Evolutionary conservation across 768 basidiomycete genomes (phyloP).

Genomic region (Xerocomus potaroensis): DNA sequence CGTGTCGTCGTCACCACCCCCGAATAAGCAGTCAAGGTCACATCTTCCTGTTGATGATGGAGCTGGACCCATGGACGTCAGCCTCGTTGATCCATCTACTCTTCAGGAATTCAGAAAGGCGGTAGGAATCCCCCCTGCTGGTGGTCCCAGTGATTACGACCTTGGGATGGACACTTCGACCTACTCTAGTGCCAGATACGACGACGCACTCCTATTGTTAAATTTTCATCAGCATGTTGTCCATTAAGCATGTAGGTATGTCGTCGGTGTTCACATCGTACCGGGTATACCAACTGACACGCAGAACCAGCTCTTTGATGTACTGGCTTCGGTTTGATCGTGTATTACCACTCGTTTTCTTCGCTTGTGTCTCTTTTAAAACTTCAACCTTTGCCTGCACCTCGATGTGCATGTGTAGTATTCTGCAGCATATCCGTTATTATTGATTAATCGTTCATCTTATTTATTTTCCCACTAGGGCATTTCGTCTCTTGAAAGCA

Average conservation of each 20-base stretch:
- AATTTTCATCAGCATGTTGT: slow-evolving; percentile 68
- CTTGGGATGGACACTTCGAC: slow-evolving; percentile 26
- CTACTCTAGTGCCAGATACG: slow-evolving; percentile 57
- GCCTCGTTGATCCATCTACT: slow-evolving; percentile 37
- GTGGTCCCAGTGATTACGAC: slow-evolving; percentile 23
- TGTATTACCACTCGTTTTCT: slow-evolving; percentile 19
- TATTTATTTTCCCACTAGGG: slow-evolving; percentile 22
- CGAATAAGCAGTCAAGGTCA: slow-evolving; percentile 29
- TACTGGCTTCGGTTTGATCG: slow-evolving; percentile 10
- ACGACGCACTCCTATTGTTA: slow-evolving; percentile 70
- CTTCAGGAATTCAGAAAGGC: slow-evolving; percentile 51
- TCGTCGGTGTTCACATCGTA: not conserved
- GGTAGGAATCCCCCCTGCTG: slow-evolving; percentile 17
- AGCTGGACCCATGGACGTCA: slow-evolving; percentile 30
- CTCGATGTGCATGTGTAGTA: slow-evolving; percentile 7
- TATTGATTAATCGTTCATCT: slow-evolving; percentile 32
- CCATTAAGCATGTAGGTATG: slow-evolving; percentile 38
- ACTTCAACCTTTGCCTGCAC: slow-evolving; percentile 9
- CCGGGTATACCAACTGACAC: slow-evolving; percentile 6
- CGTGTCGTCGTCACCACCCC: slow-evolving; percentile 38
- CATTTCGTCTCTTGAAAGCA: slow-evolving; percentile 1
- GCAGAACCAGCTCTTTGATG: slow-evolving; percentile 11
- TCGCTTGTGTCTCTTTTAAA: slow-evolving; percentile 7
- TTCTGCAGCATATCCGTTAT: slow-evolving; percentile 32
- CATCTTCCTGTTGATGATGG: slow-evolving; percentile 30